Evolutionary conservation across 306 rosid species (phyloP), one percentile per base, ranked within the genome.

Genomic region (Acacia crassicarpa): DNA sequence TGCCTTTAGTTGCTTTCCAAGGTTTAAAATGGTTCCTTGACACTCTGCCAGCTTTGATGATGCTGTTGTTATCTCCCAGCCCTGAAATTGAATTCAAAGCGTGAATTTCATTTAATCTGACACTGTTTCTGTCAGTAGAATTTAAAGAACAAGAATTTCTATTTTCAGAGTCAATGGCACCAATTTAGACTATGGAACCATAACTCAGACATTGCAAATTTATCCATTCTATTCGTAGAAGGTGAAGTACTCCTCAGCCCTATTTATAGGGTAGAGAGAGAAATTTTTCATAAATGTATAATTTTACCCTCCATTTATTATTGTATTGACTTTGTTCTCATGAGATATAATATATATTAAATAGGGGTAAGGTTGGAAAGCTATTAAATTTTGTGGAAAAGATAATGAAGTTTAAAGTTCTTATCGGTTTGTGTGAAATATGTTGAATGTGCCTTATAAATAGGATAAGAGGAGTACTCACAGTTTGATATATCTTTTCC

Each of bases 61-160:
- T 77, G 97, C 93, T 81, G 94, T 82, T 72, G 93, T 93, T 70
- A 93, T 89, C 92, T 91, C 93, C 94, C 96, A 91, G n/a, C 92
- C 94, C 98, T 93, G 87, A 58, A 75, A 12, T 38, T 67, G 48
- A 40, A 38, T 1, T 72, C 30, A 56, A 56, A 56, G n/a, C n/a
- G 30, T 20, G 30, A 9, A 10, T 58, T 32, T 8, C 15, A 58
- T 58, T n/a, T 58, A 9, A 22, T 22, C 30, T 58, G 32, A 22
- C 22, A 9, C 3, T 58, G 65, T 22, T 22, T 9, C 9, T 58
- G 33, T 10, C 65, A 58, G 23, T 3, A 25, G 33, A 54, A 54
- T 10, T 20, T 7, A 61, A 33, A 62, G 51, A 58, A 40, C 19
- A 27, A 46, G 10, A 66, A 30, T 67, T 74, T 48, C 38, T 48